Conservation (phyloP, 2,329 filamentous ascomycete species). For the Raffaelea ambrosiae region DNA sequence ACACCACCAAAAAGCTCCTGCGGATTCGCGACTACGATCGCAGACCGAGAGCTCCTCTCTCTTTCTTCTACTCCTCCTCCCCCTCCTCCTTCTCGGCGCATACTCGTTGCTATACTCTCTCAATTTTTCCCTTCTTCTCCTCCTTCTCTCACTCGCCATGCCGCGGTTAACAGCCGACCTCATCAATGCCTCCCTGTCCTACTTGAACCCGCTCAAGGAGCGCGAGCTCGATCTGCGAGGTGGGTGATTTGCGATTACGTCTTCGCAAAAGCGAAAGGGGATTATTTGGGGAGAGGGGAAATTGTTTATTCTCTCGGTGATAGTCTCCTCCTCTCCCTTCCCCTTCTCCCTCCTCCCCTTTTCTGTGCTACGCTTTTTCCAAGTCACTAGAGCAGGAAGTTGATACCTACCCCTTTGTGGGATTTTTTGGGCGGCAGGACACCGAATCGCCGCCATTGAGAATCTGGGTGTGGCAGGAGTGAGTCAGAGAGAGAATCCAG, state of each 20-base stretch:
- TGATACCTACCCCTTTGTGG: no score
- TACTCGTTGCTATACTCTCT: no score
- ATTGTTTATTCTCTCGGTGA: not conserved
- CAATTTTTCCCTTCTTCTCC: not conserved
- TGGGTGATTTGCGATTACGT: constrained; percentile 49
- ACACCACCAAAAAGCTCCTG: no score
- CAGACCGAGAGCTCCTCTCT: no score
- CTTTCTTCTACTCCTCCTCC: no score
- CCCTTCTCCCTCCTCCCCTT: not conserved
- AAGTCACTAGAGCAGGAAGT: constrained; percentile 53
- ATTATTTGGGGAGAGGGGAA: not conserved
- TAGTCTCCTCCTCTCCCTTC: constrained; percentile 29
- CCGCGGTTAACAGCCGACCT: constrained; percentile 83
- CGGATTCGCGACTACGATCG: no score
- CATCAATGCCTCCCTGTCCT: constrained; percentile 89
- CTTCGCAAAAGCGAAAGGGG: no score
- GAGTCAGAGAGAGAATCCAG: no score
- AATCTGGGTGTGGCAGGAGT: constrained; percentile 93
- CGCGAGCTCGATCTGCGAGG: constrained; percentile 98
- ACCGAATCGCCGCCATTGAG: constrained; percentile 95
- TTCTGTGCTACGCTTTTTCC: constrained; percentile 62
- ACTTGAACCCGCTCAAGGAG: constrained; percentile 97
- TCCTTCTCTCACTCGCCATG: constrained; percentile 47
- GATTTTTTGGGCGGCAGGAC: constrained; percentile 54
- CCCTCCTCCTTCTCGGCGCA: no score